Evolutionary conservation across 306 rosid species (phyloP).

Genomic region (Cucurbita pepo): DNA sequence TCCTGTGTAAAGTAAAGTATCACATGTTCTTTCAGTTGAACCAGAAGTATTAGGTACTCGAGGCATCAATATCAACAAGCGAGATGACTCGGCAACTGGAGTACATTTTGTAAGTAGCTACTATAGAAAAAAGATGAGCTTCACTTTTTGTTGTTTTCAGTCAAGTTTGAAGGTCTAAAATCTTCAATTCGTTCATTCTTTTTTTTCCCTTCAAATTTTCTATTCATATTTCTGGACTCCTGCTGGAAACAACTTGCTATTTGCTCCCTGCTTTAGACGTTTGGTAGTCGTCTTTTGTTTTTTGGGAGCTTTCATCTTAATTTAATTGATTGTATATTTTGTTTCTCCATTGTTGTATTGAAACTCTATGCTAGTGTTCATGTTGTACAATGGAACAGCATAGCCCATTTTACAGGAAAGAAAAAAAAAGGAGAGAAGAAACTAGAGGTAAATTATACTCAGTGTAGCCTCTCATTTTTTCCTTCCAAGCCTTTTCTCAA

Average conservation of each 20-base stretch:
- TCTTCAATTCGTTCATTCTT: background rate
- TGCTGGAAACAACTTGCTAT: background rate
- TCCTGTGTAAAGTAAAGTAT: background rate
- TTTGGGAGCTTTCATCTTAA: background rate
- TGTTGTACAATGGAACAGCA: background rate
- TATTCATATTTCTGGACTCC: background rate
- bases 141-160: background rate
- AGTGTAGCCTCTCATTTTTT: background rate
- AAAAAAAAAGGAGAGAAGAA: background rate
- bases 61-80: background rate
- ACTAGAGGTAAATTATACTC: background rate
- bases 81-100: background rate
- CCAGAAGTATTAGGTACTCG: background rate
- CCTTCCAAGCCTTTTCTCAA: background rate
- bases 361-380: background rate
- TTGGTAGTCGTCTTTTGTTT: background rate
- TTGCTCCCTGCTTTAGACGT: background rate
- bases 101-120: slow-evolving; percentile 5
- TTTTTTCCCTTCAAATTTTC: background rate
- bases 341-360: background rate
- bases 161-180: background rate
- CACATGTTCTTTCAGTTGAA: background rate
- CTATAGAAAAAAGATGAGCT: background rate
- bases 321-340: background rate
- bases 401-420: background rate